Conservation (phyloP, 805 yeast species). For the Pichia cephalocereana region DNA sequence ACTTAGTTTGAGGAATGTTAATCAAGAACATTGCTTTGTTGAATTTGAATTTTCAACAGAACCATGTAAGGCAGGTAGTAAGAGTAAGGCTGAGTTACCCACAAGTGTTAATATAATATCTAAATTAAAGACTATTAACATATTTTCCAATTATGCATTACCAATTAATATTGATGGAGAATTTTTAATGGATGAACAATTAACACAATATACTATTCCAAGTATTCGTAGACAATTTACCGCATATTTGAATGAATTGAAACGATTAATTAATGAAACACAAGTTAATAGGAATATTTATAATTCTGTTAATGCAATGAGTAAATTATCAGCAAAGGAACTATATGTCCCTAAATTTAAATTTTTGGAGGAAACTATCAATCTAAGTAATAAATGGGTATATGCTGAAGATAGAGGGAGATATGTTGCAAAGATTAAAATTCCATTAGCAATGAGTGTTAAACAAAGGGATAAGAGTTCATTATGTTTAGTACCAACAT, state of each 20-base stretch:
- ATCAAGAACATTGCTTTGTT: constrained; percentile 4
- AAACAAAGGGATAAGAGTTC: constrained; percentile 1
- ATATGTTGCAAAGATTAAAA: background rate
- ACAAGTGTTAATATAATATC: background rate
- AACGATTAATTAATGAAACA: background rate
- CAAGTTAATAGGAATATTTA: constrained; percentile 1
- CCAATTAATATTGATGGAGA: constrained; percentile 5
- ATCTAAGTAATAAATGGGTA: constrained; percentile 2
- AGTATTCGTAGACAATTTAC: constrained; percentile 1
- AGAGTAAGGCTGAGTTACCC: constrained; percentile 2
- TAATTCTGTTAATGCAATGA: constrained; percentile 1
- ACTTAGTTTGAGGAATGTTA: background rate
- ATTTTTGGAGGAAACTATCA: constrained; percentile 1
- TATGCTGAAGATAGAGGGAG: background rate
- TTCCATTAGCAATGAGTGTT: constrained; percentile 1
- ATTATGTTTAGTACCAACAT: constrained; percentile 1
- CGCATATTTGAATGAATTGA: background rate
- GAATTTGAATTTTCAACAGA: background rate
- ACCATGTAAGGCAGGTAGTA: background rate
- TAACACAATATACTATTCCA: constrained; percentile 3
- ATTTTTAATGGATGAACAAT: constrained; percentile 7
- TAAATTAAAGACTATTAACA: background rate
- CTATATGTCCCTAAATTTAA: constrained; percentile 4
- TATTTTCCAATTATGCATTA: constrained; percentile 2
- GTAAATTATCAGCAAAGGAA: constrained; percentile 3